These are phyloP conservation scores for Drechslerella dactyloides DNA, from an alignment of 2,329 filamentous ascomycete genomes.

Conservation along the genomic window DNA sequence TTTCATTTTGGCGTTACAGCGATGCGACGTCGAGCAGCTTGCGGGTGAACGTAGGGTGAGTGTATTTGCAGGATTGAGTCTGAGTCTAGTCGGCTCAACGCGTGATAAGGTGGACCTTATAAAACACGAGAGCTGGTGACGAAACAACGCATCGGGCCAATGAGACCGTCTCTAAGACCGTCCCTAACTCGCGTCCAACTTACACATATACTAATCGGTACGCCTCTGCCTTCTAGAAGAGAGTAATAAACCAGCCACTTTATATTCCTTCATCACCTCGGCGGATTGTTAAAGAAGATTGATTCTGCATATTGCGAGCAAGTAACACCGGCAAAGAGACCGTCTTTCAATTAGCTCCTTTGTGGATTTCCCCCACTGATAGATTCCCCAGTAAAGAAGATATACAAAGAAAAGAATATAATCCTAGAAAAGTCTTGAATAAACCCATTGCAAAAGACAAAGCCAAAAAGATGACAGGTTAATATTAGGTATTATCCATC, in stretches of 20 bases:
- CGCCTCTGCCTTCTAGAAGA: no score
- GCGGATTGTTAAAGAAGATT: no score
- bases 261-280: no score
- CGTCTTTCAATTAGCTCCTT: neutral
- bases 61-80: constrained; percentile 6
- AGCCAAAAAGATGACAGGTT: constrained; percentile 7
- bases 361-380: constrained; percentile 11
- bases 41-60: neutral
- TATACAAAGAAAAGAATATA: constrained; percentile 37
- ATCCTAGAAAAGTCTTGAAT: constrained; percentile 51
- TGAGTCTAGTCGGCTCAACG: neutral
- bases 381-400: constrained; percentile 30
- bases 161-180: no score
- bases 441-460: constrained; percentile 39
- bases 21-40: constrained; percentile 8
- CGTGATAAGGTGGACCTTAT: neutral
- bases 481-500: constrained; percentile 52
- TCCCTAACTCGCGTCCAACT: no score
- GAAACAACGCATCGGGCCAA: neutral
- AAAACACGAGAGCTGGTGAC: constrained; percentile 37
- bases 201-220: no score
- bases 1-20: constrained; percentile 47
- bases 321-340: neutral
- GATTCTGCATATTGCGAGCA: no score
- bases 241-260: no score